Percentiles rank a stretch among this genome's conserved stretches.
phyloP scores from a whole-genome alignment of 108 stramenopile genomes.

The Pseudonitzschia delicatissima region DNA sequence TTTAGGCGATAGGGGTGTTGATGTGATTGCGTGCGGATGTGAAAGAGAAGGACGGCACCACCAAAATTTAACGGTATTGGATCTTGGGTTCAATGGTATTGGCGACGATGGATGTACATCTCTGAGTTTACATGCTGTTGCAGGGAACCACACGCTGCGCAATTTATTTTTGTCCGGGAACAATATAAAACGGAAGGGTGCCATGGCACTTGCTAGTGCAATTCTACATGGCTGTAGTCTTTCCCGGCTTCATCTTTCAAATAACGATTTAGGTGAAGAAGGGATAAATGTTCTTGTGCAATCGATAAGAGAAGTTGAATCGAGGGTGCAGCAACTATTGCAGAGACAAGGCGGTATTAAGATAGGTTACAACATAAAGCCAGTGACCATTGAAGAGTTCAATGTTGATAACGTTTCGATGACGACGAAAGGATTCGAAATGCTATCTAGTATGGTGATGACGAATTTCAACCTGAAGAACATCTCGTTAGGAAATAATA shows the following conservation, averaged over 20 bases:
- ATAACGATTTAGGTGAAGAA: constrained; percentile 54
- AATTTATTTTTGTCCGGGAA: constrained; percentile 75
- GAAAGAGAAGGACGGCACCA: constrained; percentile 50
- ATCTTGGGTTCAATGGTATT: constrained; percentile 76
- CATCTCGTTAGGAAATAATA: constrained; percentile 61
- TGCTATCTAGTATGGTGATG: constrained; percentile 66
- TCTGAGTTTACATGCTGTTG: constrained; percentile 49
- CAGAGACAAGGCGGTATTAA: constrained; percentile 22
- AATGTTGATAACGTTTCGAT: constrained; percentile 52
- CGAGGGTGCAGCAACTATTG: constrained; percentile 24
- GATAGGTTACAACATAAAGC: constrained; percentile 17
- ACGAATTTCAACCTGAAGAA: constrained; percentile 56
- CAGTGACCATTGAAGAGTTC: constrained; percentile 49
- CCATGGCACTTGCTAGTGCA: constrained; percentile 59
- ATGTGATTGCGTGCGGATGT: constrained; percentile 59
- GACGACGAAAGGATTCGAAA: constrained; percentile 49
- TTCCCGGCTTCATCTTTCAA: constrained; percentile 61
- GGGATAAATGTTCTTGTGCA: constrained; percentile 64
- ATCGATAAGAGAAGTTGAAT: constrained; percentile 65
- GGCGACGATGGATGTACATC: constrained; percentile 72
- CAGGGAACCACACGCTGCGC: constrained; percentile 56
- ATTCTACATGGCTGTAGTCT: constrained; percentile 67
- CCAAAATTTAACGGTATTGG: constrained; percentile 55
- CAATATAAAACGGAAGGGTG: constrained; percentile 53
- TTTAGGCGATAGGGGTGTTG: constrained; percentile 60